Evolutionary conservation across 1,284 basidiomycete genomes (phyloP).

Genomic region (Gymnopus androsaceus): DNA sequence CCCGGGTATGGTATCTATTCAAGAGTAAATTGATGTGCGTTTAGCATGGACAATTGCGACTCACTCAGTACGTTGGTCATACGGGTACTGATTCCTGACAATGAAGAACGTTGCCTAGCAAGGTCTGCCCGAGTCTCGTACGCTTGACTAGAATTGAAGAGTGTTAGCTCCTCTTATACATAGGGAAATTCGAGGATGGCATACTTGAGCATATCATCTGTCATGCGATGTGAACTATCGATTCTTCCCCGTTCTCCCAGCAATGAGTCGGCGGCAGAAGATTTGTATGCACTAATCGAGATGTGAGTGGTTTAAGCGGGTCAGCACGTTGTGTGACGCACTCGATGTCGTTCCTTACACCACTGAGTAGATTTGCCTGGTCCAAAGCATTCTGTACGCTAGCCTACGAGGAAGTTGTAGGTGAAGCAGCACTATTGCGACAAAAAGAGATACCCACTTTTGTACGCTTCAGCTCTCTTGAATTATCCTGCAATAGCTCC

Average conservation of each 20-base stretch:
- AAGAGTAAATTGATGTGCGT: slow-evolving; percentile 6
- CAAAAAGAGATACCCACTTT: slow-evolving; percentile 53
- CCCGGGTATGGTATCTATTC: slow-evolving; percentile 83
- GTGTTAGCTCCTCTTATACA: not conserved
- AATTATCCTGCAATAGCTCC: slow-evolving; percentile 88
- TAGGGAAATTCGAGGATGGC: slow-evolving; percentile 27
- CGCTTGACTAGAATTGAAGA: slow-evolving; percentile 72
- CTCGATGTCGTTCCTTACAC: slow-evolving; percentile 97
- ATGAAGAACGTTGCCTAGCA: slow-evolving; percentile 74
- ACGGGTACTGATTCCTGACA: slow-evolving; percentile 79
- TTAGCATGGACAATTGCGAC: slow-evolving; percentile 29
- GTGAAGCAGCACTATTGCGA: not conserved
- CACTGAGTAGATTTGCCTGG: slow-evolving; percentile 83
- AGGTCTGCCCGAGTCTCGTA: slow-evolving; percentile 98
- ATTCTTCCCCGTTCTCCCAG: slow-evolving; percentile 87
- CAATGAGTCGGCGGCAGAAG: slow-evolving; percentile 83
- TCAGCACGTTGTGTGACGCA: slow-evolving; percentile 39
- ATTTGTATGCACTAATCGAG: slow-evolving; percentile 78
- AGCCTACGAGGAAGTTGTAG: slow-evolving; percentile 41
- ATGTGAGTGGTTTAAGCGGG: slow-evolving; percentile 3
- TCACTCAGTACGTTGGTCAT: slow-evolving; percentile 83
- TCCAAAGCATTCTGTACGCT: slow-evolving; percentile 87
- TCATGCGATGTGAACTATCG: slow-evolving; percentile 93
- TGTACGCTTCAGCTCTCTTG: slow-evolving; percentile 80
- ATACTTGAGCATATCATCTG: slow-evolving; percentile 89